phyloP scores from a whole-genome alignment of 306 rosid species.

The Lathyrus aphaca region DNA sequence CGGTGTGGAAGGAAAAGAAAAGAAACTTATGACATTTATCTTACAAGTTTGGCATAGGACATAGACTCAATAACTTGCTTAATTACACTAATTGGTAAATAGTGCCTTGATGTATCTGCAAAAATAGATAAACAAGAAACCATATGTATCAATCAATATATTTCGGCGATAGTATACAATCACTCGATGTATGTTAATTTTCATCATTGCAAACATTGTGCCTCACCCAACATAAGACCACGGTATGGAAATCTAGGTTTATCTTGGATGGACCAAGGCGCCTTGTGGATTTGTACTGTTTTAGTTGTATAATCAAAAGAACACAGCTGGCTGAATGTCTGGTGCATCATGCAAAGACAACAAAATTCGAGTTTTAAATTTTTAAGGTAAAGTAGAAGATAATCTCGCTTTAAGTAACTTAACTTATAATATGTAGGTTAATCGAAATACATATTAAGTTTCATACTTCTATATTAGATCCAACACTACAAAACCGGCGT shows the following conservation, averaged over 20 bases:
- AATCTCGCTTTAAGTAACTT: slow-evolving; percentile 22
- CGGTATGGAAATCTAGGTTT: slow-evolving; percentile 87
- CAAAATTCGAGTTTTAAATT: slow-evolving; percentile 34
- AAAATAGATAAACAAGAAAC: slow-evolving; percentile 35
- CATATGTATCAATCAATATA: slow-evolving; percentile 35
- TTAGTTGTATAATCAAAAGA: slow-evolving; percentile 76
- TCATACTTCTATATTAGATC: too few species aligned
- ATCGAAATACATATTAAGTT: not conserved
- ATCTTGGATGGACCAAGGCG: slow-evolving; percentile 91
- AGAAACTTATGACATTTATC: slow-evolving; percentile 34
- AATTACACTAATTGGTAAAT: slow-evolving; percentile 71
- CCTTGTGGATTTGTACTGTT: slow-evolving; percentile 66
- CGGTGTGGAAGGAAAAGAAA: slow-evolving; percentile 16
- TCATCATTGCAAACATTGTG: slow-evolving; percentile 16
- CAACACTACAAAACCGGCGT: too few species aligned
- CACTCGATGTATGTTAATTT: slow-evolving; percentile 14
- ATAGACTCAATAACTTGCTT: slow-evolving; percentile 88
- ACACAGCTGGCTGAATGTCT: slow-evolving; percentile 98
- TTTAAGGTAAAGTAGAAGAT: slow-evolving; percentile 11
- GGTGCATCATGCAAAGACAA: slow-evolving; percentile 42
- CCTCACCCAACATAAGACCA: slow-evolving; percentile 89
- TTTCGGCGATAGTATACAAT: slow-evolving; percentile 31
- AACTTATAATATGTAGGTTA: not conserved
- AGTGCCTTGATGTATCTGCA: slow-evolving; percentile 98
- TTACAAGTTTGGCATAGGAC: slow-evolving; percentile 96